Base-by-base conservation (phyloP, 352 stramenopile species). In the Globisporangium perplexum region DNA sequence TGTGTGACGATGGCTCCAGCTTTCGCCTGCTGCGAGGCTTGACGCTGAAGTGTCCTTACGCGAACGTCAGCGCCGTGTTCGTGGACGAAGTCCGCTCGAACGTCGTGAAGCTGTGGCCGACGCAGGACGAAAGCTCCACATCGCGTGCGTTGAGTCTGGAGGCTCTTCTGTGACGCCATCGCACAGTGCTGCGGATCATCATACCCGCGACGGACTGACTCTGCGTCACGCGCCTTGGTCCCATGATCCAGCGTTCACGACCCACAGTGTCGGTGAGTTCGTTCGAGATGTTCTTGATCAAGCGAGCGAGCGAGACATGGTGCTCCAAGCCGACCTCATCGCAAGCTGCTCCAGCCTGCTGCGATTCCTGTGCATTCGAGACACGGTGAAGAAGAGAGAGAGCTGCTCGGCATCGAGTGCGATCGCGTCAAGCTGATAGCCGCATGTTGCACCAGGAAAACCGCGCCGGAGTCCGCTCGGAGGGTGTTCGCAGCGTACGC, bases 261-360 rank as follows among this genome's bases (percentile, higher is more conserved):
- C 52, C 0, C 14, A 18, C 3, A 39, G 39, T 3, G 59, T 88
- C 11, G 63, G 56, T 0, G 52, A 59, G 0, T 41, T 88, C 22
- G 44, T 87, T 7, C 28, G 57, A 1, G 57, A 76, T 10, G 31
- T 77, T 2, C 52, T 90, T 0, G 22, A 44, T 6, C 63, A 82
- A 45, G 62, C 80, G 20, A 68, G 65, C 10, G 81, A 86, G 45
- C 74, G 76, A 4, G 72, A 90, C 42, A 59, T 91, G 18, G 71
- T 83, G 7, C 49, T 81, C 12, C 62, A 86, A 53, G 68, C 74
- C 7, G 74, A 90, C 59, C 57, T 89, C 6, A 62, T 90, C 35
- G 74, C 79, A 26, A 90, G 82, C 43, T 77, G 72, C 47, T 60
- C 81, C 7, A 92, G 82, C 59, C 57, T 92, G 2, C 20, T 85